Conservation (phyloP, 169 alveolate species). For the Plasmodium berghei region DNA sequence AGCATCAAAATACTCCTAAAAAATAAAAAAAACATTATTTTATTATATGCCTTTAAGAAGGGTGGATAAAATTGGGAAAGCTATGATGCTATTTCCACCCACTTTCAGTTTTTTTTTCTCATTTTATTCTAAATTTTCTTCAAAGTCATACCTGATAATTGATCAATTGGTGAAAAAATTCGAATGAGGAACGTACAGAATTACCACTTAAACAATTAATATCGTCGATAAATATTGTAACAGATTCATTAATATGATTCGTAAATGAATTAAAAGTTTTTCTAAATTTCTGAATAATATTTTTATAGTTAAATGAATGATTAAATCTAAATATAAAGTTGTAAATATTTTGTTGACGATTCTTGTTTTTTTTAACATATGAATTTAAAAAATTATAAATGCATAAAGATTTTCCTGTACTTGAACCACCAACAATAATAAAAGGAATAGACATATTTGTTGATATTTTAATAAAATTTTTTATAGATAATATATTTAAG, state of each 20-base stretch:
- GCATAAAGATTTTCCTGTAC: constrained; percentile 36
- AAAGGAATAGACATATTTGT: constrained; percentile 19
- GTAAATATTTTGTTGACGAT: not conserved
- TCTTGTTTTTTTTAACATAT: not conserved
- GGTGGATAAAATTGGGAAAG: not conserved
- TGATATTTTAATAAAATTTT: constrained; percentile 10
- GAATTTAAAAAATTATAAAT: constrained; percentile 20
- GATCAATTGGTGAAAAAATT: constrained; percentile 19
- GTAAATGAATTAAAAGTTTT: constrained; percentile 12
- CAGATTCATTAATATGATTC: not conserved
- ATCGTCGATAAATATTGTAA: constrained; percentile 44
- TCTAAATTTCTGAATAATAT: constrained; percentile 4
- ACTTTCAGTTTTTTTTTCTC: not conserved
- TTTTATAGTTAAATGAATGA: constrained; percentile 11
- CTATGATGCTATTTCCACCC: not conserved
- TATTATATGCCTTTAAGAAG: not conserved
- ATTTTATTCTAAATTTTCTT: not conserved
- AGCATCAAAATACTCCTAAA: constrained; percentile 31
- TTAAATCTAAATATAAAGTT: constrained; percentile 32
- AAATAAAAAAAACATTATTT: not conserved
- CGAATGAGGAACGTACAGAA: not conserved
- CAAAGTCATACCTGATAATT: not conserved
- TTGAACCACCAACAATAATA: constrained; percentile 30
- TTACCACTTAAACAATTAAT: not conserved
- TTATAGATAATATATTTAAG: constrained; percentile 16